Base-by-base conservation (phyloP, 257 asterid genomes). In the Ophiorrhiza pumila region DNA sequence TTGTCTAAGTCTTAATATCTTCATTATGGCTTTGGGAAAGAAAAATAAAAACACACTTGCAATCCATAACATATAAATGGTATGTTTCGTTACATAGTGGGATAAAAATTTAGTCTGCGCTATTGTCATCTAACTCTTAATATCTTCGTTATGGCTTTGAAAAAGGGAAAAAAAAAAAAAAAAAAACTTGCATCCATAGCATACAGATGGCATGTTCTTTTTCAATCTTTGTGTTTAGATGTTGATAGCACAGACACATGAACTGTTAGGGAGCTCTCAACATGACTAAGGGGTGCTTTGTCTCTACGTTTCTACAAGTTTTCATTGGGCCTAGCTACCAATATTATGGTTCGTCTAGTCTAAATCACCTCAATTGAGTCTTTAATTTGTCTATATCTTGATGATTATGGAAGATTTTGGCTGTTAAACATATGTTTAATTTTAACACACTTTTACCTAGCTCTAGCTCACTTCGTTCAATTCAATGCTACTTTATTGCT, bases 341-440 rank as follows among this genome's bases (percentile, higher is more conserved):
- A 49, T 13, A 13, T 14, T 46, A 18, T 5, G 23, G 9, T 53
- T 53, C 15, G 65, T n/a, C 11, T 37, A 34, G 64, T 23, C 52
- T n/a, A 35, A 56, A 69, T 69, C 64, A 52, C 35, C 63, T 52
- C 25, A 18, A 53, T 49, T 53, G 63, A 29, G 52, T 69, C 37
- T 37, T 37, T 37, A 6, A n/a, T 68, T 68, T 34, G 62, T 68
- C 63, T 17, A 39, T 47, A 25, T 50, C 62, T 68, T n/a, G n/a
- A n/a, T 32, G 47, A 15, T 49, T 29, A 32, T 49, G 56, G 32
- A 68, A 32, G 18, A 4, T 52, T 8, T 22, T 12, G n/a, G 58
- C 57, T 14, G 57, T 15, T 45, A 27, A 20, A 31, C 10, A 18
- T 4, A 46, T 68, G 12, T 50, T 32, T n/a, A n/a, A n/a, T 34